Evolutionary conservation across 257 asterid genomes (phyloP).

Genomic region (Nicotiana otophora): DNA sequence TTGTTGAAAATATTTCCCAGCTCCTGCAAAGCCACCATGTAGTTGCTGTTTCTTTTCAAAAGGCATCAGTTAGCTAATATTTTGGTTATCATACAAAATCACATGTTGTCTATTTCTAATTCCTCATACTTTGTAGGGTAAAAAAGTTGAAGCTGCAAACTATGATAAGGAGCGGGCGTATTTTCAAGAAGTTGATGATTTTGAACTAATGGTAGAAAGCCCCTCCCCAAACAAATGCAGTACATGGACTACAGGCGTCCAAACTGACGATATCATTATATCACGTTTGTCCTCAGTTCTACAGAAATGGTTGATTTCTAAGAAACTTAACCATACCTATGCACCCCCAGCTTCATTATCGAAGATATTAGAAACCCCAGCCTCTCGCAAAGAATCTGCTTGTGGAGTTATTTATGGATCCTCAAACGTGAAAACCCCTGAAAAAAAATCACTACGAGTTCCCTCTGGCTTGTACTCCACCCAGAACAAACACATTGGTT

Average conservation of each 20-base stretch:
- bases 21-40: neutral
- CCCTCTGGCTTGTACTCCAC: constrained; percentile 31
- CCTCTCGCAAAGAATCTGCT: constrained; percentile 24
- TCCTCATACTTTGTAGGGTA: constrained; percentile 45
- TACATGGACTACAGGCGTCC: constrained; percentile 62
- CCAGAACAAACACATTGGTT: constrained; percentile 33
- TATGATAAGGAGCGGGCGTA: constrained; percentile 69
- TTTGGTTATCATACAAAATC: neutral
- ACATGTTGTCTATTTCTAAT: neutral
- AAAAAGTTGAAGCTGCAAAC: constrained; percentile 43
- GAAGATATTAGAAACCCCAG: constrained; percentile 73
- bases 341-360: constrained; percentile 61
- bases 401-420: constrained; percentile 18
- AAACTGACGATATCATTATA: constrained; percentile 35
- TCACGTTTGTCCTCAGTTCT: constrained; percentile 73
- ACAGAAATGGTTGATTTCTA: constrained; percentile 68
- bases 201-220: constrained; percentile 83
- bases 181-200: constrained; percentile 87
- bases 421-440: constrained; percentile 29
- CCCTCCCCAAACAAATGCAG: constrained; percentile 84
- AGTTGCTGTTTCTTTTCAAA: neutral
- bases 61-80: neutral
- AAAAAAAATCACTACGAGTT: constrained; percentile 25
- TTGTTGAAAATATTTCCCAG: neutral
- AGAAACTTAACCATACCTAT: constrained; percentile 39